These are phyloP conservation scores for Ascochyta lentis DNA, from an alignment of 2,329 filamentous ascomycete species.

Conservation along the genomic window DNA sequence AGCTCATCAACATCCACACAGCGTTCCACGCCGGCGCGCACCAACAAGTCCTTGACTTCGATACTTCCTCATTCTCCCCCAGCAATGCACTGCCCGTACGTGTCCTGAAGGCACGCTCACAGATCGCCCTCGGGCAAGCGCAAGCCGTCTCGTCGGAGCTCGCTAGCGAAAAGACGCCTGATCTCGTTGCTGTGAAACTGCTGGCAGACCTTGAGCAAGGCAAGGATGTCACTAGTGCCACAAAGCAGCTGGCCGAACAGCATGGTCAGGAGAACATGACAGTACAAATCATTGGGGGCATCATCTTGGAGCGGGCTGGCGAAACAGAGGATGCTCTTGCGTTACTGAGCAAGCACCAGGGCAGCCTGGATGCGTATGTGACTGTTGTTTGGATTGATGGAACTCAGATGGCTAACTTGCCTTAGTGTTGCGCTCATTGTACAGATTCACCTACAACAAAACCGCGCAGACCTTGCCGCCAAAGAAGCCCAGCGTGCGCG, in stretches of 20 bases:
- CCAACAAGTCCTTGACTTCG: slow-evolving; percentile 83
- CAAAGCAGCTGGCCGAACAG: slow-evolving; percentile 72
- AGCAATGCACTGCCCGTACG: slow-evolving; percentile 79
- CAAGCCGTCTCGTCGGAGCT: slow-evolving; percentile 73
- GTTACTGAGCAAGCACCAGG: slow-evolving; percentile 82
- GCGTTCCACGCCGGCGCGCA: slow-evolving; percentile 81
- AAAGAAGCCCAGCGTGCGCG: slow-evolving; percentile 88
- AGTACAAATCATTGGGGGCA: slow-evolving; percentile 84
- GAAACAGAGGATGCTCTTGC: slow-evolving; percentile 85
- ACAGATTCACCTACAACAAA: slow-evolving; percentile 91
- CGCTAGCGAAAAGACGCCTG: slow-evolving; percentile 69
- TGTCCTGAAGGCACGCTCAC: slow-evolving; percentile 80
- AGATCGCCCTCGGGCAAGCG: slow-evolving; percentile 81
- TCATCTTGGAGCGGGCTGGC: slow-evolving; percentile 78
- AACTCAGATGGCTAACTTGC: slow-evolving; percentile 5
- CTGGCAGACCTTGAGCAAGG: slow-evolving; percentile 69
- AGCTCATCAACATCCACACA: slow-evolving; percentile 72
- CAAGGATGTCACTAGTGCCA: slow-evolving; percentile 59
- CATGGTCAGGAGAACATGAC: slow-evolving; percentile 72
- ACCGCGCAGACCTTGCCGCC: slow-evolving; percentile 85
- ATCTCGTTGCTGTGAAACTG: slow-evolving; percentile 77
- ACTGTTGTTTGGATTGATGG: background rate
- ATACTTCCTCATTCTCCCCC: slow-evolving; percentile 77
- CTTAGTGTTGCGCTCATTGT: slow-evolving; percentile 81
- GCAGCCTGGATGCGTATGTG: slow-evolving; percentile 74